A percentile compares a stretch with the other conserved stretches of the same genome.
These are phyloP conservation scores for Chalciporus pseudorubinellus DNA, from an alignment of 768 basidiomycete genomes.

Conservation along the genomic window DNA sequence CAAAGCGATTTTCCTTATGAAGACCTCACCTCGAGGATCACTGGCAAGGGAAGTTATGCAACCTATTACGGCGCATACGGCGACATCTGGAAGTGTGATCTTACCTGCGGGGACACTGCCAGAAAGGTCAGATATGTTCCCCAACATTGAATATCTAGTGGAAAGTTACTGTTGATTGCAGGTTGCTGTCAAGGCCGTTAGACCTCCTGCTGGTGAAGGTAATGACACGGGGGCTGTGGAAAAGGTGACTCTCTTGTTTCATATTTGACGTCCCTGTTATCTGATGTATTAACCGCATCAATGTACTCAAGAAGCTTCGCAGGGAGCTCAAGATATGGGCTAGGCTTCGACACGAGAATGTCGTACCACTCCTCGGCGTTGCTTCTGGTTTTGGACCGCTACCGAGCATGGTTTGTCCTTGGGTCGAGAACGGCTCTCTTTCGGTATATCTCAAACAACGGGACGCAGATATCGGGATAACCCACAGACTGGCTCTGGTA, in stretches of 20 bases:
- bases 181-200: neutral
- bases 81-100: constrained; percentile 3
- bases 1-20: neutral
- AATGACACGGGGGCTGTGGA: neutral
- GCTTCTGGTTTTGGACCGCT: constrained; percentile 19
- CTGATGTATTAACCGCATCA: neutral
- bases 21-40: neutral
- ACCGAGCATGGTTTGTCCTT: constrained; percentile 23
- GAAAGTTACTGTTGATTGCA: neutral
- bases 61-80: neutral
- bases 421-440: constrained; percentile 17
- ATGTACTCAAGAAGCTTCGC: neutral
- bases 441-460: constrained; percentile 9
- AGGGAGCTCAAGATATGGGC: neutral
- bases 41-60: neutral
- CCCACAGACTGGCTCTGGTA: neutral
- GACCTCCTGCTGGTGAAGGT: neutral
- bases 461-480: constrained; percentile 1
- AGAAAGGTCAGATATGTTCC: neutral
- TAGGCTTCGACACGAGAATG: constrained; percentile 22
- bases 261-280: too few relatives aligned
- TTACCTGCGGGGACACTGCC: neutral
- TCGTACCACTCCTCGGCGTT: constrained; percentile 20
- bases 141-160: neutral
- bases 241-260: neutral